A percentile compares a stretch with the other conserved stretches of the same genome.
These are phyloP conservation scores for Paecilomyces fulvus DNA, from an alignment of 2,329 filamentous ascomycete genomes.

Conservation along the genomic window DNA sequence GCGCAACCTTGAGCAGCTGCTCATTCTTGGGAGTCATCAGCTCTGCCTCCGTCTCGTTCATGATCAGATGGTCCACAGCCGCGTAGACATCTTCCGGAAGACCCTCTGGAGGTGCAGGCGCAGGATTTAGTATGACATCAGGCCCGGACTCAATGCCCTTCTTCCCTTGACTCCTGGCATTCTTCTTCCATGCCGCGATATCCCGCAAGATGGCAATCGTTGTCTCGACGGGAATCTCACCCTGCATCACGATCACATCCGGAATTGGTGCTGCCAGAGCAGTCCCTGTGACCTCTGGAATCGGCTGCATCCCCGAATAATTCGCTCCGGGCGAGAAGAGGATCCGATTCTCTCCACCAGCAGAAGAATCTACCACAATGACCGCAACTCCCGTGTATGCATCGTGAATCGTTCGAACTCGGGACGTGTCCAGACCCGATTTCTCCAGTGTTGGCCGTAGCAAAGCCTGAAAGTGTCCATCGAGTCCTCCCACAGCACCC, in stretches of 20 bases:
- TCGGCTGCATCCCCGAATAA: conserved; percentile 35
- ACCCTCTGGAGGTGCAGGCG: conserved; percentile 67
- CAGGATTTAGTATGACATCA: conserved; percentile 74
- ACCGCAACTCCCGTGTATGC: conserved; percentile 62
- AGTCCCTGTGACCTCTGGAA: conserved; percentile 29
- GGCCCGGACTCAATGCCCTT: conserved; percentile 34
- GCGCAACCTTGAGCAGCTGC: conserved; percentile 17
- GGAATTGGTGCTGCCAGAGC: conserved; percentile 38
- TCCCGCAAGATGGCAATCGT: conserved; percentile 52
- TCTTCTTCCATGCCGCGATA: conserved; percentile 24
- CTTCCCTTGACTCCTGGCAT: conserved; percentile 36
- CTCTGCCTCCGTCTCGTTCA: conserved; percentile 85
- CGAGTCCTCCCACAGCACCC: conserved; percentile 56
- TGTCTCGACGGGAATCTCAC: conserved; percentile 64
- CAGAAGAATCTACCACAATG: conserved; percentile 65
- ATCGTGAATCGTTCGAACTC: conserved; percentile 40
- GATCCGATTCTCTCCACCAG: conserved; percentile 66
- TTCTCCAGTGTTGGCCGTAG: conserved; percentile 51
- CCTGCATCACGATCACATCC: conserved; percentile 64
- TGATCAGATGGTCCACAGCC: conserved; percentile 67
- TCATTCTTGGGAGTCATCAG: conserved; percentile 53
- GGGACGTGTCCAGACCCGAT: conserved; percentile 54
- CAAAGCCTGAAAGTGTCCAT: conserved; percentile 55
- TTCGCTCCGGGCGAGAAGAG: conserved; percentile 67
- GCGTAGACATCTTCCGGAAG: conserved; percentile 59